phyloP scores from a whole-genome alignment of 148 eudicot species.

The Vaccinium vitisidaea region DNA sequence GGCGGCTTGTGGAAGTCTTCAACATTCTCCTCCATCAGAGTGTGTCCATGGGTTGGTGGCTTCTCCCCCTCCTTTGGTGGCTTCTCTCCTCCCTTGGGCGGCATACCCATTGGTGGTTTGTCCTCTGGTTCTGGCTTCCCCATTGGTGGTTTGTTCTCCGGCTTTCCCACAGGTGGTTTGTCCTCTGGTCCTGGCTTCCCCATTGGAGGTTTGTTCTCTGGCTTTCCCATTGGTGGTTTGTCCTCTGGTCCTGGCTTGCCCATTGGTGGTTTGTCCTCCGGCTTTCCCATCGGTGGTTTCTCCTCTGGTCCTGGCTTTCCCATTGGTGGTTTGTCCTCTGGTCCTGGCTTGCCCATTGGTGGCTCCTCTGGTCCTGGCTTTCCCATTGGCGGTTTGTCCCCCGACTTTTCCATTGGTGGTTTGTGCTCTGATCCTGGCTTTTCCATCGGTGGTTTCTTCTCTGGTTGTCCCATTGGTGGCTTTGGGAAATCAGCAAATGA shows the following conservation, averaged over 20 bases:
- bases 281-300: neutral
- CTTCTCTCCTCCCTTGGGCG: too few relatives aligned
- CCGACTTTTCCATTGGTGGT: neutral
- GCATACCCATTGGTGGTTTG: neutral
- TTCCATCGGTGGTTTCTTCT: neutral
- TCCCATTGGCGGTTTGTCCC: neutral
- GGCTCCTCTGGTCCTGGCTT: neutral
- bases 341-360: too few relatives aligned
- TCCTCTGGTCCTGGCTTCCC: neutral
- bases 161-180: too few relatives aligned
- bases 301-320: neutral
- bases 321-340: too few relatives aligned
- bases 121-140: too few relatives aligned
- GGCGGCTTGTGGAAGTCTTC: slow-evolving; percentile 10
- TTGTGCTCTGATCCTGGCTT: neutral
- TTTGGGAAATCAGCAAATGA: slow-evolving; percentile 1
- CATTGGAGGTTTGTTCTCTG: neutral
- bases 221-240: neutral
- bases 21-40: neutral
- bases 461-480: neutral
- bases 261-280: slow-evolving; percentile 3
- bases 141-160: too few relatives aligned
- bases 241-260: neutral
- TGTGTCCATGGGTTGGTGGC: slow-evolving; percentile 6
- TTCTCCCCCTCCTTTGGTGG: too few relatives aligned